Conservation (phyloP, 495 filamentous ascomycete species). For the Hypoxylon fragiforme region DNA sequence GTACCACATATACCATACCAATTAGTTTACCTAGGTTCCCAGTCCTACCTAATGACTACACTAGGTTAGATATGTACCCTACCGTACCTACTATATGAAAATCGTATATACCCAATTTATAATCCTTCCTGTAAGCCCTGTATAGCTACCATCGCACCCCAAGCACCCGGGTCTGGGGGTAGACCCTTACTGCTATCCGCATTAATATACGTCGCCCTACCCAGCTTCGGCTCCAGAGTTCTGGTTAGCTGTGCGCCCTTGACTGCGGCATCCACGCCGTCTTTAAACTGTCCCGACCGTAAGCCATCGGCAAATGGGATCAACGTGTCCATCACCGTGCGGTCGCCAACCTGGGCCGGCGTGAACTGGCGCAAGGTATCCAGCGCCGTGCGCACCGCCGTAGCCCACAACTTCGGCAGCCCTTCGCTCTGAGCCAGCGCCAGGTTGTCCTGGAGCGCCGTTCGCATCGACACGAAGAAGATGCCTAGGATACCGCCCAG, state of each 20-base stretch:
- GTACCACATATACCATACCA: not conserved
- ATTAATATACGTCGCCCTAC: slow-evolving; percentile 63
- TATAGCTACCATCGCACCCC: slow-evolving; percentile 63
- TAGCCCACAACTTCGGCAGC: slow-evolving; percentile 42
- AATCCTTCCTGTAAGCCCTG: slow-evolving; percentile 47
- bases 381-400: slow-evolving; percentile 41
- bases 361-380: slow-evolving; percentile 53
- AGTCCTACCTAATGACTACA: not conserved
- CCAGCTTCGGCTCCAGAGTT: slow-evolving; percentile 58
- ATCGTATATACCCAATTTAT: slow-evolving; percentile 12
- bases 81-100: not conserved
- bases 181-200: slow-evolving; percentile 49
- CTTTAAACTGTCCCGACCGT: slow-evolving; percentile 47
- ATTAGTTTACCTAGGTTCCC: no score
- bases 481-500: slow-evolving; percentile 64
- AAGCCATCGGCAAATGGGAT: slow-evolving; percentile 60
- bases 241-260: slow-evolving; percentile 58
- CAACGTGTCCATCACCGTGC: slow-evolving; percentile 61
- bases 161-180: slow-evolving; percentile 63
- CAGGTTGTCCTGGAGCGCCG: slow-evolving; percentile 48
- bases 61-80: slow-evolving; percentile 1
- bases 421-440: slow-evolving; percentile 35
- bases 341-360: slow-evolving; percentile 52
- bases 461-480: slow-evolving; percentile 59
- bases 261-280: slow-evolving; percentile 56